Base-by-base conservation (phyloP, 1,284 basidiomycete genomes). In the Fomitopsis betulina region DNA sequence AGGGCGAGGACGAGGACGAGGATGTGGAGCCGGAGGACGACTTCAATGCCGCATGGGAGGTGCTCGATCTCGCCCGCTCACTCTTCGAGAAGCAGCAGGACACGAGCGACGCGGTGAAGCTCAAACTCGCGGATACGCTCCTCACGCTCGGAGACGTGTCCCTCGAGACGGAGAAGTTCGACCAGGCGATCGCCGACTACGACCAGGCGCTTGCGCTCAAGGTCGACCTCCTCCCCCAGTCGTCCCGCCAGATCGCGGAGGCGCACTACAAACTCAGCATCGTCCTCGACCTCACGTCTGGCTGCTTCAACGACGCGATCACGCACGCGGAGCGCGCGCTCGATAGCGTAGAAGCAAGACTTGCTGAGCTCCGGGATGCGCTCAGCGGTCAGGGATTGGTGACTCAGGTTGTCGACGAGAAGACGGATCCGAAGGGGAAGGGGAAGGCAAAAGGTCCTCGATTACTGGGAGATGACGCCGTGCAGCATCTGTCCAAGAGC, bases 141-240 rank as follows among this genome's bases (percentile, higher is more conserved):
- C 87, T 94, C 56, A 76, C 86, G 6, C 79, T 96, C 3, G 94
- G 93, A 1, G 93, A 96, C 69, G 89, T 96, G 7, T 93, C 91
- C 17, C 75, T 94, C 60, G 94, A 96, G 73, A 95, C 93, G 95
- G 93, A 96, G 73, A 96, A 96, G 76, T 96, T 96, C 70, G 89
- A 93, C 61, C 91, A 95, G 71, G 94, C 93, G 0, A 90, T 93
- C 56, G 79, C 80, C 21, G 93, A 96, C 71, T 96, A 93, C 68
- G 82, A 83, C 52, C 80, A 84, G 0, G 91, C 87, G 0, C 81
- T 94, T 12, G 71, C 75, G 6, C 81, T 94, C 68, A 93, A 95
- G 71, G 71, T 74, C 27, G 75, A 81, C 12, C 77, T 94, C 23
- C 82, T 95, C 5, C 90, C 93, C 0, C 70, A 79, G 10, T 90